Conservation (phyloP, 2,329 filamentous ascomycete genomes). For the Fusarium marasasianum region DNA sequence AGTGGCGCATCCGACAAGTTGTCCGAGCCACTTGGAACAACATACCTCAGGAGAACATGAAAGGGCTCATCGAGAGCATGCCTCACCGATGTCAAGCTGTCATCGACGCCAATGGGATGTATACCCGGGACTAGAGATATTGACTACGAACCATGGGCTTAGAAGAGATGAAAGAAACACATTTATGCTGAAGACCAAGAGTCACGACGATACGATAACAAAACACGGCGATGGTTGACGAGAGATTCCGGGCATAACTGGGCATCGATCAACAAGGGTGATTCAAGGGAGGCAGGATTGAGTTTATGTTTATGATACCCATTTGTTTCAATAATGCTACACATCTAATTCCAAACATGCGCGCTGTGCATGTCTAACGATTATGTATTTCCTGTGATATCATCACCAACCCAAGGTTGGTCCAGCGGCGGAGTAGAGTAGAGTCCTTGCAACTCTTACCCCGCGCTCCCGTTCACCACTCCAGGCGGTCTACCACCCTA, state of each 20-base stretch:
- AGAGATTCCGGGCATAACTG: not conserved
- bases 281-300: not conserved
- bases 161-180: not conserved
- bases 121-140: constrained; percentile 8
- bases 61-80: constrained; percentile 16
- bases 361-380: not conserved
- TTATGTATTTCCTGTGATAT: not conserved
- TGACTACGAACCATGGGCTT: not conserved
- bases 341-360: too few species aligned
- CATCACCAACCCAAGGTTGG: not conserved
- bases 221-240: not conserved
- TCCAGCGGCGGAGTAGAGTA: not conserved
- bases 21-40: constrained; percentile 4
- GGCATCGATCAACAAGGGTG: not conserved
- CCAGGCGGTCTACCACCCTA: not conserved
- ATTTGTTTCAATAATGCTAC: constrained; percentile 4
- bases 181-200: not conserved
- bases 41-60: not conserved
- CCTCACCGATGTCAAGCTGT: constrained; percentile 23
- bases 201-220: not conserved
- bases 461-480: not conserved
- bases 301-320: not conserved
- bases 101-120: constrained; percentile 22
- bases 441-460: not conserved
- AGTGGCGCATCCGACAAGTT: not conserved